Percentiles rank a stretch among this genome's conserved stretches.
Evolutionary conservation across 164 flowering plant species (phyloP).

Genomic region (Hamamelis virginiana): DNA sequence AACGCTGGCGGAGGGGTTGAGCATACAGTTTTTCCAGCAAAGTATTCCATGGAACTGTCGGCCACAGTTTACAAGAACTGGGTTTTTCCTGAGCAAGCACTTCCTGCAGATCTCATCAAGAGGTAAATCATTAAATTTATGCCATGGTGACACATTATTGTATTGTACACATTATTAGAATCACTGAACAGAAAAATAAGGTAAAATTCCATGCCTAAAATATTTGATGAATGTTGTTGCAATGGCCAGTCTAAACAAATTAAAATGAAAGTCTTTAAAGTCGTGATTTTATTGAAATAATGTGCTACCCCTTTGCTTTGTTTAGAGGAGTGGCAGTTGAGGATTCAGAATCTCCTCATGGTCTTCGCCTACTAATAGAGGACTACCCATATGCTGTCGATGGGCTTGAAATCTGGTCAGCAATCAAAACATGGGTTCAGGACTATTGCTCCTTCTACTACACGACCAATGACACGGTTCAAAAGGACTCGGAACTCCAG

Average conservation of each 20-base stretch:
- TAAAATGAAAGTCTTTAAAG: background rate
- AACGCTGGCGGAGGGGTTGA: constrained; percentile 22
- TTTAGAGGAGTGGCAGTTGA: constrained; percentile 15
- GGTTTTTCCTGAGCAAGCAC: constrained; percentile 22
- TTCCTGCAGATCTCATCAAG: constrained; percentile 23
- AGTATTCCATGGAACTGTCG: constrained; percentile 20
- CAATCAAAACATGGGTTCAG: constrained; percentile 22
- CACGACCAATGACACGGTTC: constrained; percentile 9
- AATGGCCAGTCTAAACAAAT: no score
- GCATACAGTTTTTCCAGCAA: constrained; percentile 16
- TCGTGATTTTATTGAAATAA: background rate
- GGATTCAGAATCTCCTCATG: constrained; percentile 4
- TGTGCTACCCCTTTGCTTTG: background rate
- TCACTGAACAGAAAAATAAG: no score
- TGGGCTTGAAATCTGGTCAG: constrained; percentile 25
- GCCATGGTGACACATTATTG: no score
- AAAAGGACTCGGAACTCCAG: constrained; percentile 15
- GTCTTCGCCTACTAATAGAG: constrained; percentile 12
- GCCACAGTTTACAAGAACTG: constrained; percentile 15
- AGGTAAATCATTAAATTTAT: background rate
- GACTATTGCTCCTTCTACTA: constrained; percentile 25
- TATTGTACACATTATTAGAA: no score
- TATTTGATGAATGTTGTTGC: no score
- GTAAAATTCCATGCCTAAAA: no score
- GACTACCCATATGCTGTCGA: constrained; percentile 28